Conservation (phyloP, 2,329 filamentous ascomycete species). For the Chlorencoelia australis region DNA sequence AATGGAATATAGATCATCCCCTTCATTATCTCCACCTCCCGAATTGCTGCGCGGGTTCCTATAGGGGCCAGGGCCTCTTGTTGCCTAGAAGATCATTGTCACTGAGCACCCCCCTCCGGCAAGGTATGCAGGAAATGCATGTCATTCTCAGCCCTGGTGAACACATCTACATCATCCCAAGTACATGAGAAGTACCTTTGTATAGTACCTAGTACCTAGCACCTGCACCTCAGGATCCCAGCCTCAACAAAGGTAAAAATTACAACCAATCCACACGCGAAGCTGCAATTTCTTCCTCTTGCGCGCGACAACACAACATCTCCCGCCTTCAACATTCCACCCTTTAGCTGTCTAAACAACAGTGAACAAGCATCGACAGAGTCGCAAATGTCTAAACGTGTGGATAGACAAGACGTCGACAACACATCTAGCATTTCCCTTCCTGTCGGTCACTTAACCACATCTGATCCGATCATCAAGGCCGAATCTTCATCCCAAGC, state of each 20-base stretch:
- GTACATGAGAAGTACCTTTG: constrained; percentile 23
- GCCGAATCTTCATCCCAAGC: constrained; percentile 14
- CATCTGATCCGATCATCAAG: constrained; percentile 17
- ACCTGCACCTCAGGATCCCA: constrained; percentile 21
- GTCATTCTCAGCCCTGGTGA: constrained; percentile 22
- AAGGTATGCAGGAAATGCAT: constrained; percentile 22
- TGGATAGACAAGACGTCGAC: constrained; percentile 19
- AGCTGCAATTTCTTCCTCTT: constrained; percentile 11
- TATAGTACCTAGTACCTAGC: no score
- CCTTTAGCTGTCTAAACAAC: constrained; percentile 7
- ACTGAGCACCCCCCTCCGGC: constrained; percentile 12
- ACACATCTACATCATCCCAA: constrained; percentile 15
- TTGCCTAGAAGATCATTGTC: constrained; percentile 4
- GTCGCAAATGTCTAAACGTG: constrained; percentile 25
- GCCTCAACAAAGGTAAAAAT: constrained; percentile 18
- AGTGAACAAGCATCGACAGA: constrained; percentile 5
- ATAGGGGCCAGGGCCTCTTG: constrained; percentile 4
- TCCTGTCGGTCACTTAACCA: constrained; percentile 14
- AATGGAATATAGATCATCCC: constrained; percentile 5
- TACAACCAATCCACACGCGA: constrained; percentile 21
- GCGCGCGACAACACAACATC: constrained; percentile 12
- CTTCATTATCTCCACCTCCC: constrained; percentile 7
- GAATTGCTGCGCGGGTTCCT: constrained; percentile 4
- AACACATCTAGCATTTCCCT: constrained; percentile 14
- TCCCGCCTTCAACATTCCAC: constrained; percentile 7